A percentile compares a stretch with the other conserved stretches of the same genome.
Evolutionary conservation across 495 filamentous ascomycete genomes (phyloP).

Genomic region (Amniculicola lignicola): DNA sequence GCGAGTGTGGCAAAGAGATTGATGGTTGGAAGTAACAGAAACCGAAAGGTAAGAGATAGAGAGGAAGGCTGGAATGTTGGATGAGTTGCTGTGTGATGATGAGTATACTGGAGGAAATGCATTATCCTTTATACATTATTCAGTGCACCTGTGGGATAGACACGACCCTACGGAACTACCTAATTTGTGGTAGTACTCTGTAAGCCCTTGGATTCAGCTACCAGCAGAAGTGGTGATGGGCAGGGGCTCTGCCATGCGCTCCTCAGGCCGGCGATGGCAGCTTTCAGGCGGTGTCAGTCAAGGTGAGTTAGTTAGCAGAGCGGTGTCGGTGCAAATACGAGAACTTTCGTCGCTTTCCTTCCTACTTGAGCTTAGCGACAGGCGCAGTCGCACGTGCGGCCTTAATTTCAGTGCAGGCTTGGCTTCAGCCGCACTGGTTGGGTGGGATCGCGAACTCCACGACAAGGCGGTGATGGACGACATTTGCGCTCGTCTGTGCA

Average conservation of each 20-base stretch:
- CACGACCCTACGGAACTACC: neutral
- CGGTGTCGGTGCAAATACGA: neutral
- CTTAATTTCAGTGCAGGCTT: constrained; percentile 2
- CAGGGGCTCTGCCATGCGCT: no score
- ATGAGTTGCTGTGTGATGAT: constrained; percentile 1
- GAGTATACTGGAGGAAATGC: neutral
- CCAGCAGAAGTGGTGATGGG: no score
- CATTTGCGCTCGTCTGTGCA: no score
- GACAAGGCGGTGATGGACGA: no score
- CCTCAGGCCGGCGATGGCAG: neutral
- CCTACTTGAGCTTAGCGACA: constrained; percentile 5
- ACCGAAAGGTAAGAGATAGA: neutral
- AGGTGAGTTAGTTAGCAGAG: no score
- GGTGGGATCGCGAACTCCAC: neutral
- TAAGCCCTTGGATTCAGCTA: constrained; percentile 1
- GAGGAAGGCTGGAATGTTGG: constrained; percentile 1
- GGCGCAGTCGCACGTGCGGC: constrained; percentile 1
- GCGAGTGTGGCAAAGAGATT: constrained; percentile 5
- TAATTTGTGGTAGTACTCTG: neutral
- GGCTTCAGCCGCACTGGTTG: neutral
- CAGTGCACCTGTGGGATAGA: neutral
- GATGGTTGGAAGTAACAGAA: neutral
- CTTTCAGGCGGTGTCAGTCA: neutral
- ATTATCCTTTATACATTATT: constrained; percentile 1
- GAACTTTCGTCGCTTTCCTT: constrained; percentile 2